Conservation (phyloP, 257 asterid species). For the Leptodermis oblonga region DNA sequence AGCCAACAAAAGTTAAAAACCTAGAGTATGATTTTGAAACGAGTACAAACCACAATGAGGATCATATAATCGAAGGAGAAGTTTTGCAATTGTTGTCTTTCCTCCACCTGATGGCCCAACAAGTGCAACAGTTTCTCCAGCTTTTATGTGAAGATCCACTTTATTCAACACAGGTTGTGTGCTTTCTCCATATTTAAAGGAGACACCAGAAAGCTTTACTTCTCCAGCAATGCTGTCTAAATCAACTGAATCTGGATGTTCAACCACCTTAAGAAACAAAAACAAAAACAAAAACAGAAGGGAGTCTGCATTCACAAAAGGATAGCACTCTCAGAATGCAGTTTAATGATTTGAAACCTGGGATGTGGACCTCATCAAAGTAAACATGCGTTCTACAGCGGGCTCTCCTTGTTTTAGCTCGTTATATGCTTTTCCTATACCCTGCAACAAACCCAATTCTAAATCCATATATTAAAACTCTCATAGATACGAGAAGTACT, state of each 20-base stretch:
- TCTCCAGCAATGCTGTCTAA: slow-evolving; percentile 59
- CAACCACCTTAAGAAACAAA: slow-evolving; percentile 43
- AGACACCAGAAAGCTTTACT: slow-evolving; percentile 55
- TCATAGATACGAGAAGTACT: slow-evolving; percentile 26
- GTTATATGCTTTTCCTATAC: slow-evolving; percentile 79
- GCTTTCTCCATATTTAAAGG: slow-evolving; percentile 57
- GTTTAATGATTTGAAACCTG: slow-evolving; percentile 38
- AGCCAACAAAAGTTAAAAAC: slow-evolving; percentile 2
- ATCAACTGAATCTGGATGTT: slow-evolving; percentile 62
- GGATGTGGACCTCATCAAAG: slow-evolving; percentile 53
- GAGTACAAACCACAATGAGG: slow-evolving; percentile 56
- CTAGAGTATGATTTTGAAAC: not conserved
- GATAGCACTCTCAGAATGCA: not conserved
- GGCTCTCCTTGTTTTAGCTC: slow-evolving; percentile 98
- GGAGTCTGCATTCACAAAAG: not conserved
- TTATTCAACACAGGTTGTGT: slow-evolving; percentile 47
- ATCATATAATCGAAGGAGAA: slow-evolving; percentile 87
- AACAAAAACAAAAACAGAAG: not conserved
- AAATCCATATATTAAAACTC: slow-evolving; percentile 31
- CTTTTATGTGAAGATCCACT: slow-evolving; percentile 60
- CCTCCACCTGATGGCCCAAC: slow-evolving; percentile 99
- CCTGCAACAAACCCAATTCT: slow-evolving; percentile 55
- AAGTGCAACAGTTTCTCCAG: slow-evolving; percentile 90
- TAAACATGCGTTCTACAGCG: slow-evolving; percentile 79
- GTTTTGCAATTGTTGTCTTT: slow-evolving; percentile 86